These are phyloP conservation scores for Dacryopinax primogenitus DNA, from an alignment of 768 basidiomycete genomes.

Conservation along the genomic window DNA sequence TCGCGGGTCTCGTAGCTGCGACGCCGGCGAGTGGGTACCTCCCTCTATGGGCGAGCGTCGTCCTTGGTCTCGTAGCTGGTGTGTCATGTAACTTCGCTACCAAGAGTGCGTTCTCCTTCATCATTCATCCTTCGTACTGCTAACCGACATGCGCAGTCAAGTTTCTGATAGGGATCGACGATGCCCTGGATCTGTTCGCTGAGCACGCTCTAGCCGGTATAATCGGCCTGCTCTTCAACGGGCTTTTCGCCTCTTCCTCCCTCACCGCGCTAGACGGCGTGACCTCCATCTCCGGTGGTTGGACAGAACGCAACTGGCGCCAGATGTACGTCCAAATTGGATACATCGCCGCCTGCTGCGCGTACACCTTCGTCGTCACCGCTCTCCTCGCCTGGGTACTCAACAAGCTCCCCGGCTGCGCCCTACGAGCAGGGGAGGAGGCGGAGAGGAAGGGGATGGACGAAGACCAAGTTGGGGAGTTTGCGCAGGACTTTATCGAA, in stretches of 20 bases:
- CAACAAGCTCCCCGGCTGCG: constrained; percentile 46
- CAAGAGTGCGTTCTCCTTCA: constrained; percentile 39
- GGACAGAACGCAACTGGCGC: constrained; percentile 54
- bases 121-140: constrained; percentile 11
- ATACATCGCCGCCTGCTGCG: constrained; percentile 45
- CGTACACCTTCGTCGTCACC: constrained; percentile 43
- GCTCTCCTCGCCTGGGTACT: constrained; percentile 46
- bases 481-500: constrained; percentile 57
- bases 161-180: constrained; percentile 59
- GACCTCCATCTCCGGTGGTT: constrained; percentile 43
- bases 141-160: constrained; percentile 38
- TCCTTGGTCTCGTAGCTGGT: constrained; percentile 63
- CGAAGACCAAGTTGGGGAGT: constrained; percentile 62
- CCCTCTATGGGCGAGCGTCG: constrained; percentile 60
- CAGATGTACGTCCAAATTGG: constrained; percentile 68
- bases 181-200: constrained; percentile 84
- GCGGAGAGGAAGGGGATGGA: constrained; percentile 55
- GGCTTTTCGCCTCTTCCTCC: constrained; percentile 53
- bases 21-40: constrained; percentile 80
- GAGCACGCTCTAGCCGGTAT: constrained; percentile 81
- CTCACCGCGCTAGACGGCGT: constrained; percentile 60
- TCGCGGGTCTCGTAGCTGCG: constrained; percentile 77
- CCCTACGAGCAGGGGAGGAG: constrained; percentile 40
- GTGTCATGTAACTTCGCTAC: constrained; percentile 72
- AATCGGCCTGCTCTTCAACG: constrained; percentile 59